Evolutionary conservation across 2,329 filamentous ascomycete species (phyloP).

Genomic region (Pseudocercospora eumusae): DNA sequence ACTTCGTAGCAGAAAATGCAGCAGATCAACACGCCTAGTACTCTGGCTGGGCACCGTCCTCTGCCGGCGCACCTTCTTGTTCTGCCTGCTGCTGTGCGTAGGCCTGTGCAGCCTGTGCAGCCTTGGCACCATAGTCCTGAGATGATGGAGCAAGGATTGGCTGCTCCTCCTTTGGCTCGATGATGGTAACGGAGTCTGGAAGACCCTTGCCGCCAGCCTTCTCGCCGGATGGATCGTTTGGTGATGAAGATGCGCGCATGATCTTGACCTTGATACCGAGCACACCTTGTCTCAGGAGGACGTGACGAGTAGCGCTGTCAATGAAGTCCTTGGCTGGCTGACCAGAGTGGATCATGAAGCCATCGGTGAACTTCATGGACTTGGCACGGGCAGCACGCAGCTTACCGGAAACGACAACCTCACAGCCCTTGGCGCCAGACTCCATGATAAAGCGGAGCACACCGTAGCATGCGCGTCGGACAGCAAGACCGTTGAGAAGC

Average conservation of each 20-base stretch:
- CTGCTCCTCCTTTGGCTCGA: slow-evolving; percentile 99
- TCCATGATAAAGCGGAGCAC: slow-evolving; percentile 99
- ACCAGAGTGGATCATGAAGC: slow-evolving; percentile 99
- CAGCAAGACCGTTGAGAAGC: slow-evolving; percentile 98
- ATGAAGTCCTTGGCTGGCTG: slow-evolving; percentile 99
- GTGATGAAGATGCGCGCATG: slow-evolving; percentile 81
- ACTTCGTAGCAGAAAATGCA: slow-evolving; percentile 17
- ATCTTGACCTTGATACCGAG: slow-evolving; percentile 99
- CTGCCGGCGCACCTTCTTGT: slow-evolving; percentile 28
- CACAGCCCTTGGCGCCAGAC: slow-evolving; percentile 98
- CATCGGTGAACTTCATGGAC: slow-evolving; percentile 99
- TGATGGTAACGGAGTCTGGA: slow-evolving; percentile 97
- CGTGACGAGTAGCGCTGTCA: slow-evolving; percentile 96
- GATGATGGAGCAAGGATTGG: slow-evolving; percentile 90
- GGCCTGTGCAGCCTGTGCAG: slow-evolving; percentile 64
- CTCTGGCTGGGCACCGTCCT: slow-evolving; percentile 27
- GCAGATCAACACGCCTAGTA: slow-evolving; percentile 18
- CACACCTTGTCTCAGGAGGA: slow-evolving; percentile 99
- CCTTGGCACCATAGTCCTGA: slow-evolving; percentile 99
- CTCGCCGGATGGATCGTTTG: slow-evolving; percentile 92
- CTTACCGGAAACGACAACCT: slow-evolving; percentile 99
- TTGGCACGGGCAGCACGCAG: slow-evolving; percentile 98
- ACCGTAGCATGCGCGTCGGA: slow-evolving; percentile 99
- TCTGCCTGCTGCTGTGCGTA: slow-evolving; percentile 60
- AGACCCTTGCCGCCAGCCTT: slow-evolving; percentile 95